A percentile compares a stretch with the other conserved stretches of the same genome.
phyloP scores from a whole-genome alignment of 2,329 filamentous ascomycete genomes.

The Byssothecium circinans region DNA sequence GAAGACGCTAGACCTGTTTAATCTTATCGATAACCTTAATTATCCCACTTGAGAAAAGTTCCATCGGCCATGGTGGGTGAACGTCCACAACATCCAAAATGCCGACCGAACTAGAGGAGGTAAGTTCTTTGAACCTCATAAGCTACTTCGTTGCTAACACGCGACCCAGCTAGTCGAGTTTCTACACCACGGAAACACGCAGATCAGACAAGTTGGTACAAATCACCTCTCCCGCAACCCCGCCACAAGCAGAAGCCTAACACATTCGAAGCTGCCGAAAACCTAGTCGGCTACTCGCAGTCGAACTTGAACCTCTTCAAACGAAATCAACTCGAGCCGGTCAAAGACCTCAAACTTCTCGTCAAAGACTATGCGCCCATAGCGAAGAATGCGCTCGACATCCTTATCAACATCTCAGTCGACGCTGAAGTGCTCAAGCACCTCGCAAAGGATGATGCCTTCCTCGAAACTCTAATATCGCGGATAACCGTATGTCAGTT shows the following conservation, averaged over 20 bases:
- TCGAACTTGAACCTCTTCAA: slow-evolving; percentile 83
- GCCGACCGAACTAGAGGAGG: slow-evolving; percentile 56
- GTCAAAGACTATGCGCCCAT: slow-evolving; percentile 85
- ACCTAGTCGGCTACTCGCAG: slow-evolving; percentile 81
- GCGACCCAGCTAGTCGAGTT: slow-evolving; percentile 80
- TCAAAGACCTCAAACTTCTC: slow-evolving; percentile 85
- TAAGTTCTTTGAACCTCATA: slow-evolving; percentile 17
- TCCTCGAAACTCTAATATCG: slow-evolving; percentile 72
- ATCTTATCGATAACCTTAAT: slow-evolving; percentile 41
- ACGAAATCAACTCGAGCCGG: slow-evolving; percentile 70
- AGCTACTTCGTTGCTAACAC: slow-evolving; percentile 7
- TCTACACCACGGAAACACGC: slow-evolving; percentile 86
- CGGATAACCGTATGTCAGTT: slow-evolving; percentile 73
- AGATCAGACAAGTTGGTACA: slow-evolving; percentile 79
- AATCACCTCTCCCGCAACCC: slow-evolving; percentile 23
- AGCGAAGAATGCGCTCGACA: slow-evolving; percentile 87
- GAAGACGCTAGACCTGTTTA: slow-evolving; percentile 3
- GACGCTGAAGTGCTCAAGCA: slow-evolving; percentile 74
- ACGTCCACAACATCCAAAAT: slow-evolving; percentile 36
- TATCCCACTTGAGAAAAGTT: slow-evolving; percentile 23
- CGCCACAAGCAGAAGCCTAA: slow-evolving; percentile 19
- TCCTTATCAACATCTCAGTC: slow-evolving; percentile 82
- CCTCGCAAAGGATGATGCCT: slow-evolving; percentile 76
- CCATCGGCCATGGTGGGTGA: slow-evolving; percentile 27
- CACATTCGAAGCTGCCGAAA: slow-evolving; percentile 67